Percentiles rank a stretch among this genome's conserved stretches.
phyloP scores from a whole-genome alignment of 148 eudicot species.

The Nyssa sinensis region DNA sequence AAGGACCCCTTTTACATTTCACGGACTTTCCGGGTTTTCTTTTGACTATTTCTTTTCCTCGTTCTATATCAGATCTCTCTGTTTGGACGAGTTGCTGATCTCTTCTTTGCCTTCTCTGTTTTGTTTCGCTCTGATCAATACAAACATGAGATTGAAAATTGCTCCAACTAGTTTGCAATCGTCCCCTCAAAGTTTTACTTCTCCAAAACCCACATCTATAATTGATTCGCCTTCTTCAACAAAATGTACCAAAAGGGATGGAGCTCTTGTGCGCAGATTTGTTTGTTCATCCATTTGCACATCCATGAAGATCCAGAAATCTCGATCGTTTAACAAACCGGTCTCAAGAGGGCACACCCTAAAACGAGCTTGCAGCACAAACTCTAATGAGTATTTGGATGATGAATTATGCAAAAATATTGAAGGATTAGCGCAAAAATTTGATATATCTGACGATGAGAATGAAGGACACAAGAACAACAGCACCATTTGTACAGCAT shows the following conservation, averaged over 20 bases:
- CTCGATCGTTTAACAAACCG: slow-evolving; percentile 8
- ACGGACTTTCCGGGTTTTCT: slow-evolving; percentile 2
- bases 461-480: background rate
- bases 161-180: slow-evolving; percentile 4
- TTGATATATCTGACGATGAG: background rate
- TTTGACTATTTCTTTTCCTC: slow-evolving; percentile 14
- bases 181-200: slow-evolving; percentile 12
- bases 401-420: slow-evolving; percentile 16
- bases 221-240: background rate
- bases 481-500: background rate
- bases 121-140: background rate
- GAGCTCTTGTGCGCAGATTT: background rate
- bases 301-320: background rate
- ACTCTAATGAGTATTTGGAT: slow-evolving; percentile 13
- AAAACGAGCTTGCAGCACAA: slow-evolving; percentile 12
- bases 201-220: background rate
- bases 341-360: slow-evolving; percentile 9
- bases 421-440: slow-evolving; percentile 3
- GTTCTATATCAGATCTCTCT: slow-evolving; percentile 5
- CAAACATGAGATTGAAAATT: slow-evolving; percentile 18
- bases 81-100: background rate
- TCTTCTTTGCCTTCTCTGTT: slow-evolving; percentile 1
- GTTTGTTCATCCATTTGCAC: background rate
- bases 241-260: background rate
- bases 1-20: background rate